These are phyloP conservation scores for Hermanozyma aechmeae DNA, from an alignment of 805 yeast genomes.

Conservation along the genomic window DNA sequence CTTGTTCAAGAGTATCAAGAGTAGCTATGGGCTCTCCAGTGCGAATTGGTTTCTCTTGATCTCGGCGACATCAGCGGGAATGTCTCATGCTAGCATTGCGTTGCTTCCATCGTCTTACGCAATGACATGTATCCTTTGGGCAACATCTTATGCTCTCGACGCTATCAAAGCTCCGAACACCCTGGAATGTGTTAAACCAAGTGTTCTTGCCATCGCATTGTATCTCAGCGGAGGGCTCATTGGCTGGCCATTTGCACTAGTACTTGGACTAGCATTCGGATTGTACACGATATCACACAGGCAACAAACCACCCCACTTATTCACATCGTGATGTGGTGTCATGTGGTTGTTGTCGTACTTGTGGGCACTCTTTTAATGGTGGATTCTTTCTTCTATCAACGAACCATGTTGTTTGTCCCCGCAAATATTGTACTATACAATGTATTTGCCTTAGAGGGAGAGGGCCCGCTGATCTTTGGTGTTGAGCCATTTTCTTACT, in stretches of 20 bases:
- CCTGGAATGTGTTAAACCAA: constrained; percentile 3
- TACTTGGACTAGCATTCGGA: constrained; percentile 53
- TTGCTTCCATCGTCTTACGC: constrained; percentile 78
- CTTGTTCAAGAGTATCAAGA: constrained; percentile 34
- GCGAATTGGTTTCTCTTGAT: constrained; percentile 59
- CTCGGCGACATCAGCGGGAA: constrained; percentile 62
- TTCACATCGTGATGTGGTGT: constrained; percentile 4
- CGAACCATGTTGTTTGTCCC: constrained; percentile 58
- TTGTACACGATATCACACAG: constrained; percentile 18
- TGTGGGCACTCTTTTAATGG: constrained; percentile 17
- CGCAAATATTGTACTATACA: constrained; percentile 72
- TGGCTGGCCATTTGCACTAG: constrained; percentile 89
- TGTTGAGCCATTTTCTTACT: constrained; percentile 68
- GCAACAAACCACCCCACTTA: constrained; percentile 6
- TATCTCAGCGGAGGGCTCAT: constrained; percentile 60
- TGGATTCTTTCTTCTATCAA: constrained; percentile 57
- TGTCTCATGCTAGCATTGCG: constrained; percentile 85
- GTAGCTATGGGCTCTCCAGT: constrained; percentile 23
- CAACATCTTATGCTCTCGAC: constrained; percentile 29
- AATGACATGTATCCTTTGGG: constrained; percentile 35
- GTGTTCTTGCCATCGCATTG: constrained; percentile 8
- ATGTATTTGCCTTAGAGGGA: constrained; percentile 58
- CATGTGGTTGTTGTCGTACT: constrained; percentile 10
- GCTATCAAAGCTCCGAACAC: constrained; percentile 7
- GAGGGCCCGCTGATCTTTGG: constrained; percentile 92